These are phyloP conservation scores for Davidsoniella virescens DNA, from an alignment of 2,329 filamentous ascomycete species.

Conservation along the genomic window DNA sequence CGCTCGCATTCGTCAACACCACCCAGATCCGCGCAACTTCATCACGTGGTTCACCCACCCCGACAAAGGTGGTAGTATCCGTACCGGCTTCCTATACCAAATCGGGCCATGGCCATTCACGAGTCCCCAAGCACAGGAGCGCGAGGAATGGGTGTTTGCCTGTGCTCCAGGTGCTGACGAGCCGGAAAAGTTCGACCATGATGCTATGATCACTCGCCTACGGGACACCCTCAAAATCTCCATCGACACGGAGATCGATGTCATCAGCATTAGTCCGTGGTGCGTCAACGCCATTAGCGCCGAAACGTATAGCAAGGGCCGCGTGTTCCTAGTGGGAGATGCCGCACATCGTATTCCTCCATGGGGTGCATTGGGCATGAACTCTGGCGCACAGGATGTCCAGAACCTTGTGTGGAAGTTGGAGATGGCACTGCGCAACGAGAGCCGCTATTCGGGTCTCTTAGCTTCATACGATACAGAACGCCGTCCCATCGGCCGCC, in stretches of 20 bases:
- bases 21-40: conserved; percentile 7
- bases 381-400: conserved; percentile 13
- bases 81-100: conserved; percentile 8
- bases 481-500: conserved; percentile 4
- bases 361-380: conserved; percentile 20
- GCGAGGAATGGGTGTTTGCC: conserved; percentile 5
- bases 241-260: neutral
- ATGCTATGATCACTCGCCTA: conserved; percentile 1
- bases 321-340: conserved; percentile 22
- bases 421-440: conserved; percentile 1
- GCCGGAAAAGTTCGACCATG: neutral
- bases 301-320: conserved; percentile 14
- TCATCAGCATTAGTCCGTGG: conserved; percentile 7
- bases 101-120: conserved; percentile 6
- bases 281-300: conserved; percentile 8
- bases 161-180: conserved; percentile 3
- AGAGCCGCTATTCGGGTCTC: neutral
- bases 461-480: conserved; percentile 3
- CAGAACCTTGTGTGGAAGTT: conserved; percentile 7
- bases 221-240: conserved; percentile 8
- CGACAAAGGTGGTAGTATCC: conserved; percentile 7
- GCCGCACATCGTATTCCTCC: conserved; percentile 21
- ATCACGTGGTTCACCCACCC: conserved; percentile 9
- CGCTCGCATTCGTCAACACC: conserved; percentile 1
- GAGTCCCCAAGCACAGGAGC: neutral